Evolutionary conservation across 495 filamentous ascomycete genomes (phyloP).

Genomic region (Talaromyces borbonicus): DNA sequence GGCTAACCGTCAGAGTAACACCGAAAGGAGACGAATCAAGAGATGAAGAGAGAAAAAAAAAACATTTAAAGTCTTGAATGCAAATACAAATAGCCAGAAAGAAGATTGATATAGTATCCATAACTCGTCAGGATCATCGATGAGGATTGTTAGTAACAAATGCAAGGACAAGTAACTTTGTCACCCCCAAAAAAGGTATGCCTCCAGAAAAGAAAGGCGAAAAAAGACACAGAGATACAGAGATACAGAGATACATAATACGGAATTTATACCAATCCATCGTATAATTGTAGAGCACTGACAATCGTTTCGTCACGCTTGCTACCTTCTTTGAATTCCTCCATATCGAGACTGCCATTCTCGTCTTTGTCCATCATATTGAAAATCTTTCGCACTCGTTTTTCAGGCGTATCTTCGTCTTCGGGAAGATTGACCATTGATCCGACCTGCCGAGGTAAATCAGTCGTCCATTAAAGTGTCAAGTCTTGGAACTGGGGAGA

Average conservation of each 20-base stretch:
- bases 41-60: not conserved
- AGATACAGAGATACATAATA: conserved; percentile 6
- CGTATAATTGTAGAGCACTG: conserved; percentile 89
- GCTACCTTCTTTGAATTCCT: conserved; percentile 98
- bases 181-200: not conserved
- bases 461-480: too few relatives aligned
- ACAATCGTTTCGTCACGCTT: conserved; percentile 99
- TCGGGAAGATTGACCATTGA: conserved; percentile 98
- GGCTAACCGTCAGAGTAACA: conserved; percentile 8
- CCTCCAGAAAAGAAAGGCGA: not conserved
- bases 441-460: conserved; percentile 57
- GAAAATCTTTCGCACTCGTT: conserved; percentile 97
- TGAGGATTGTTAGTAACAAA: not conserved
- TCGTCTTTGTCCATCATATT: conserved; percentile 99
- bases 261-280: conserved; percentile 69
- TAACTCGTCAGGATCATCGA: not conserved
- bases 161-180: too few relatives aligned
- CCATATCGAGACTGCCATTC: conserved; percentile 84
- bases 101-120: too few relatives aligned
- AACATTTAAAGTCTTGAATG: too few relatives aligned
- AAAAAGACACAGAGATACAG: not conserved
- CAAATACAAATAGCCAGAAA: too few relatives aligned
- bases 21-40: not conserved
- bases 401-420: conserved; percentile 97
- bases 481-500: too few relatives aligned